Conservation (phyloP, 768 basidiomycete genomes). For the Tricholoma bakamatsutake region DNA sequence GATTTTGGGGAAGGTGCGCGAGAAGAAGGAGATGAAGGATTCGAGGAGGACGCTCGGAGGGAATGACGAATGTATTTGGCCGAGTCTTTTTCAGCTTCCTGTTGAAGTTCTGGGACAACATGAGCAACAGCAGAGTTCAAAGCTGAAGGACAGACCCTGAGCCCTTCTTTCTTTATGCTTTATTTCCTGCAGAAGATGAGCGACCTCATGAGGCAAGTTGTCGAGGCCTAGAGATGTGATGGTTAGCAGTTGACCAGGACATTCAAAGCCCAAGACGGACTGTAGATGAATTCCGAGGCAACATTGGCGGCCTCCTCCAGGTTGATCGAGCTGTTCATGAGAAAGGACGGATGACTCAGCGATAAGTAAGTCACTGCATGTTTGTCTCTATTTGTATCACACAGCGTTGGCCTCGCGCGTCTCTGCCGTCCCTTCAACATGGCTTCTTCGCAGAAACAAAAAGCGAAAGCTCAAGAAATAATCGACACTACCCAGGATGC, state of each 20-base stretch:
- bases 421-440: too few species aligned
- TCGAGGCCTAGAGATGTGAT: constrained; percentile 35
- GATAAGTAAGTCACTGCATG: too few species aligned
- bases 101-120: constrained; percentile 35
- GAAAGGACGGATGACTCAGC: constrained; percentile 1
- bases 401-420: background rate
- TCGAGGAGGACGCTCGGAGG: constrained; percentile 24
- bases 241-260: background rate
- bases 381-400: constrained; percentile 1
- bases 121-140: constrained; percentile 1
- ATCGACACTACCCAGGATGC: constrained; percentile 30
- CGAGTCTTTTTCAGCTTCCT: constrained; percentile 44
- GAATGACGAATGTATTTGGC: constrained; percentile 46
- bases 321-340: constrained; percentile 28
- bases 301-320: constrained; percentile 49
- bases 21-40: constrained; percentile 22
- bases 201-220: constrained; percentile 48
- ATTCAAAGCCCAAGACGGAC: constrained; percentile 22
- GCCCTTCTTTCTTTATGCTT: constrained; percentile 37
- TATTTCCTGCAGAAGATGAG: constrained; percentile 48
- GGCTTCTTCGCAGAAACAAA: constrained; percentile 36
- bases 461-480: constrained; percentile 35
- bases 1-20: constrained; percentile 34
- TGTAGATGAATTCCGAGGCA: constrained; percentile 52
- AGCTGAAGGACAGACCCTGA: constrained; percentile 28